phyloP scores from a whole-genome alignment of 2,329 filamentous ascomycete genomes.

The Microdochium trichocladiopsis region DNA sequence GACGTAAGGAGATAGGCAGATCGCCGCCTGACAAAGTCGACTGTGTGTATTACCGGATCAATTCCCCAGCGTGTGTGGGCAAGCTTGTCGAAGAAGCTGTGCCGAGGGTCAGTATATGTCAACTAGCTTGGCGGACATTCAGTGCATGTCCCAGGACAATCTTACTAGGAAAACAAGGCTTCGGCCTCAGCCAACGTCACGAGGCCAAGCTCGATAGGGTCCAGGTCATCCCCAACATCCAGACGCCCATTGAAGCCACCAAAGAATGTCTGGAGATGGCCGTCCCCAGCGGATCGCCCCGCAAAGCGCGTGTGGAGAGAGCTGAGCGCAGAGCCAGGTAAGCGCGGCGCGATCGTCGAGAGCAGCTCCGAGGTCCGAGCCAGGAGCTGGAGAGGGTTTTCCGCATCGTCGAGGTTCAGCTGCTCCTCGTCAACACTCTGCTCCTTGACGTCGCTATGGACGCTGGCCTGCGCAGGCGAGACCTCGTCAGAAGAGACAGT shows the following conservation, averaged over 20 bases:
- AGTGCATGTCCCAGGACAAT: constrained; percentile 2
- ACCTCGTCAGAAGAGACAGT: constrained; percentile 18
- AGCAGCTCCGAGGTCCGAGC: constrained; percentile 64
- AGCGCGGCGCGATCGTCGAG: constrained; percentile 21
- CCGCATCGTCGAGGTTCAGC: constrained; percentile 56
- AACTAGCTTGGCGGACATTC: background rate
- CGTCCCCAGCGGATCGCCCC: constrained; percentile 21
- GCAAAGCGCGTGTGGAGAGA: background rate
- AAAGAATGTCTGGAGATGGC: constrained; percentile 56
- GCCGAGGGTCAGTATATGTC: constrained; percentile 1
- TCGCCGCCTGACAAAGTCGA: constrained; percentile 56
- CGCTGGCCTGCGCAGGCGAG: constrained; percentile 18
- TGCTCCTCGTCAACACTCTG: constrained; percentile 36
- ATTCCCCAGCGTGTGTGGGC: constrained; percentile 70
- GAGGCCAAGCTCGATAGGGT: constrained; percentile 65
- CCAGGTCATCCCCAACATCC: constrained; percentile 56
- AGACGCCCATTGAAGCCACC: constrained; percentile 55
- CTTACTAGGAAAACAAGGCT: constrained; percentile 58
- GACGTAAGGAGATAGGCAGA: constrained; percentile 69
- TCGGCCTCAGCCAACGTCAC: constrained; percentile 59
- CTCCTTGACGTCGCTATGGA: constrained; percentile 12
- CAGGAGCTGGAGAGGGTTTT: constrained; percentile 67
- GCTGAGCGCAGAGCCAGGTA: constrained; percentile 9
- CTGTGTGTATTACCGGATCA: constrained; percentile 59
- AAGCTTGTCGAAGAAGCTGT: constrained; percentile 61